Percentiles rank a stretch among this genome's conserved stretches.
These are phyloP conservation scores for Elaeagnus macrophylla DNA, from an alignment of 306 rosid species.

Conservation along the genomic window DNA sequence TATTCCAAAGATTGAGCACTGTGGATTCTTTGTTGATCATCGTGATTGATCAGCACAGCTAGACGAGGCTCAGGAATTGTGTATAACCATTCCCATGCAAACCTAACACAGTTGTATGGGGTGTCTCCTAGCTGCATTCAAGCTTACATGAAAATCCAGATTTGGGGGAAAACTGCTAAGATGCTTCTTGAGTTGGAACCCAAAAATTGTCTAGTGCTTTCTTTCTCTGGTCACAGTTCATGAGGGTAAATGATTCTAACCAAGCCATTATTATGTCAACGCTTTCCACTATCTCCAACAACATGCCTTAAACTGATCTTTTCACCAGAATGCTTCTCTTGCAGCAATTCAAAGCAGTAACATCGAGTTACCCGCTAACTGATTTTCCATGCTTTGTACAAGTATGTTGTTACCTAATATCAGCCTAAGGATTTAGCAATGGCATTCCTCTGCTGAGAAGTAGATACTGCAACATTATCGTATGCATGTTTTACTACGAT, in stretches of 20 bases:
- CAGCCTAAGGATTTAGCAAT: slow-evolving; percentile 74
- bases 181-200: slow-evolving; percentile 49
- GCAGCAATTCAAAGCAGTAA: slow-evolving; percentile 90
- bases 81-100: slow-evolving; percentile 42
- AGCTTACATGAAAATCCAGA: slow-evolving; percentile 29
- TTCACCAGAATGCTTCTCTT: slow-evolving; percentile 66
- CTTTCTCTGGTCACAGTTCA: too few species aligned
- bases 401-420: slow-evolving; percentile 65
- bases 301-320: slow-evolving; percentile 87
- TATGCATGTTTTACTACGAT: slow-evolving; percentile 79
- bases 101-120: slow-evolving; percentile 46
- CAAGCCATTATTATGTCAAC: slow-evolving; percentile 93
- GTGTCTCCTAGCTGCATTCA: slow-evolving; percentile 58
- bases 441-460: slow-evolving; percentile 70
- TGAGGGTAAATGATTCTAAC: slow-evolving; percentile 39
- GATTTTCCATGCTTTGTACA: slow-evolving; percentile 82
- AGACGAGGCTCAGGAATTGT: slow-evolving; percentile 34
- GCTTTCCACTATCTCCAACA: slow-evolving; percentile 74
- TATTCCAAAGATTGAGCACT: slow-evolving; percentile 52
- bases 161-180: slow-evolving; percentile 50
- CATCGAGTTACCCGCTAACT: slow-evolving; percentile 80
- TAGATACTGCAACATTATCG: slow-evolving; percentile 68
- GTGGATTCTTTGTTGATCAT: slow-evolving; percentile 64
- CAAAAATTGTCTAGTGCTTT: too few species aligned
- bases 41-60: slow-evolving; percentile 54